phyloP scores from a whole-genome alignment of 2,329 filamentous ascomycete genomes.

The Cytospora leucostoma region DNA sequence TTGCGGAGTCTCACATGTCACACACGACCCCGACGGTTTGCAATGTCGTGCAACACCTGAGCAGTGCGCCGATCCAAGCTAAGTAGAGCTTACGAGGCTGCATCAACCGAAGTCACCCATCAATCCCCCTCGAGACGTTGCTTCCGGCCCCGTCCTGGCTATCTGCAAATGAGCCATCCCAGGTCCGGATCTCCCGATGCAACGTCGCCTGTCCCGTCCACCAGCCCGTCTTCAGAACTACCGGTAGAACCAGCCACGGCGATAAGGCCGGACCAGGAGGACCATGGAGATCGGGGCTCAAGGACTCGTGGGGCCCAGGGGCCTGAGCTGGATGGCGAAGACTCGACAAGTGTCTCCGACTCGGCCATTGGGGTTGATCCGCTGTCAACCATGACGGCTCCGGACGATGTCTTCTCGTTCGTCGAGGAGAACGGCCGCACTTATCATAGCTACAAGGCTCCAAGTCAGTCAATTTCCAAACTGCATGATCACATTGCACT shows the following conservation, averaged over 20 bases:
- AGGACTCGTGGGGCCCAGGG: background rate
- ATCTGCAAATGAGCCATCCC: background rate
- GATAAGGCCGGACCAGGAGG: background rate
- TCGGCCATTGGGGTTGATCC: slow-evolving; percentile 24
- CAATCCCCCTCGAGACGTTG: background rate
- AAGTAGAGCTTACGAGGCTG: background rate
- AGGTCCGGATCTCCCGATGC: slow-evolving; percentile 1
- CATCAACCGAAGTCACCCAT: background rate
- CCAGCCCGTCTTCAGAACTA: background rate
- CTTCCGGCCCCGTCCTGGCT: background rate
- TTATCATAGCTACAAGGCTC: slow-evolving; percentile 30
- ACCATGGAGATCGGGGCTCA: slow-evolving; percentile 1
- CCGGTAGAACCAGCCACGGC: background rate
- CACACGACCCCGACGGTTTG: background rate
- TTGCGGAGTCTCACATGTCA: background rate
- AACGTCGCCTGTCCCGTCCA: slow-evolving; percentile 1
- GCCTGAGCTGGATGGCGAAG: background rate
- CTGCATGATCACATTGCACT: background rate
- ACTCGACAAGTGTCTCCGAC: slow-evolving; percentile 20
- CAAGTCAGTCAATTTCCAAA: slow-evolving; percentile 30
- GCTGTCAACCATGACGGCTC: slow-evolving; percentile 21
- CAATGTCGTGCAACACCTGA: slow-evolving; percentile 1
- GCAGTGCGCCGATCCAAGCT: background rate
- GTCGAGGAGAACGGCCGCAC: slow-evolving; percentile 26
- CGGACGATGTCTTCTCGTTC: slow-evolving; percentile 20